Percentiles rank a stretch among this genome's conserved stretches.
Evolutionary conservation across 2,329 filamentous ascomycete species (phyloP).

Genomic region (Chrysoporthe puriensis): DNA sequence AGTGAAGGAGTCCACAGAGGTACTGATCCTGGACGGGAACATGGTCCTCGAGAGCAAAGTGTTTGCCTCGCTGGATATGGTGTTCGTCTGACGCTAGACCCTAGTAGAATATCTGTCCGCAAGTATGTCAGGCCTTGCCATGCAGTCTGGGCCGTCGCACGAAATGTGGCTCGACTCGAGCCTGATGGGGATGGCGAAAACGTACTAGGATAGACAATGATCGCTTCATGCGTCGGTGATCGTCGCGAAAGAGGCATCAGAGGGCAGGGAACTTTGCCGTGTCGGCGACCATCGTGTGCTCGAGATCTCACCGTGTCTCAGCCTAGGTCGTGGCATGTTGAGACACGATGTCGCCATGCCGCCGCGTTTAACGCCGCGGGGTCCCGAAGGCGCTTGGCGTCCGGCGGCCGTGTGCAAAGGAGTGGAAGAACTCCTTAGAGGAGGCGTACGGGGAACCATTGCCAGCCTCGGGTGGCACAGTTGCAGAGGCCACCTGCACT

Average conservation of each 20-base stretch:
- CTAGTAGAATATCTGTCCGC: background rate
- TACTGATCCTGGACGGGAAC: background rate
- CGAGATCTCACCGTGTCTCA: slow-evolving; percentile 9
- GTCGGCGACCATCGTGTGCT: slow-evolving; percentile 10
- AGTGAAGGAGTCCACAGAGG: background rate
- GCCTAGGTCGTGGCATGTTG: background rate
- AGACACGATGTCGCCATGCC: background rate
- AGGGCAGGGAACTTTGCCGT: background rate
- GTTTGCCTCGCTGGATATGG: background rate
- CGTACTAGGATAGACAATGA: background rate
- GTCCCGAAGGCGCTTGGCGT: background rate
- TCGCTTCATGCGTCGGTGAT: slow-evolving; percentile 2
- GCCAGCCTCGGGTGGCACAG: background rate
- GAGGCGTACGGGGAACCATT: background rate
- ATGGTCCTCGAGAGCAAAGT: background rate
- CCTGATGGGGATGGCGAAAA: background rate
- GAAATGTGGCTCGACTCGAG: background rate
- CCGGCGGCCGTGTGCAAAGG: background rate
- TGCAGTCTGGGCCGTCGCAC: background rate
- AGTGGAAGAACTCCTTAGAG: background rate
- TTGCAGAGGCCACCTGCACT: background rate
- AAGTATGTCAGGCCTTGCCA: background rate
- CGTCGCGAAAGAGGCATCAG: background rate
- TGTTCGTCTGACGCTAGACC: background rate
- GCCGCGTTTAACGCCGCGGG: background rate